These are phyloP conservation scores for Penicillium sp. DNA, from an alignment of 2,329 filamentous ascomycete species.

Conservation along the genomic window DNA sequence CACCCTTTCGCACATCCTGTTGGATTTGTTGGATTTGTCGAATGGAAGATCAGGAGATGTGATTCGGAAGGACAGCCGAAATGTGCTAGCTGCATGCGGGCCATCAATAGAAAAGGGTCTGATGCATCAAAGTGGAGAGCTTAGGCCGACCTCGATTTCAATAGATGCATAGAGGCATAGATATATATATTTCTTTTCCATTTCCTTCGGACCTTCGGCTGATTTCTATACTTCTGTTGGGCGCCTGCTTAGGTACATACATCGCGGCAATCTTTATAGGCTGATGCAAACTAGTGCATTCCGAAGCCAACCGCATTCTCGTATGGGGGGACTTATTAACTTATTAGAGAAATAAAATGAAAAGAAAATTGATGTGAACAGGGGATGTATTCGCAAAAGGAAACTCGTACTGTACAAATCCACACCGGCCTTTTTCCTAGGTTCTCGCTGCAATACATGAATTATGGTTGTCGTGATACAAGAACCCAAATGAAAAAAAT, in stretches of 20 bases:
- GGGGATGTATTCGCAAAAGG: constrained; percentile 5
- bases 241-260: background rate
- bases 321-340: constrained; percentile 1
- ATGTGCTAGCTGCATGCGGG: constrained; percentile 13
- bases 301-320: constrained; percentile 12
- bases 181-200: too few relatives aligned
- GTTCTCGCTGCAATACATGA: constrained; percentile 21
- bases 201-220: background rate
- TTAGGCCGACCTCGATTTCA: background rate
- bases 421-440: constrained; percentile 6
- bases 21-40: background rate
- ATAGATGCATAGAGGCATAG: background rate
- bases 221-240: background rate
- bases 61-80: constrained; percentile 4
- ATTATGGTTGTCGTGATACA: constrained; percentile 25
- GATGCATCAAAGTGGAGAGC: constrained; percentile 6
- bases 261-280: background rate
- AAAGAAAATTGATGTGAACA: background rate
- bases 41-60: background rate
- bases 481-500: constrained; percentile 13
- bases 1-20: too few relatives aligned
- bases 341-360: background rate
- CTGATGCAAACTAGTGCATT: constrained; percentile 4
- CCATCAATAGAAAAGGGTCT: background rate
- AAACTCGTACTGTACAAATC: constrained; percentile 7